Base-by-base conservation (phyloP, 257 asterid species). In the Primulina eburnea region DNA sequence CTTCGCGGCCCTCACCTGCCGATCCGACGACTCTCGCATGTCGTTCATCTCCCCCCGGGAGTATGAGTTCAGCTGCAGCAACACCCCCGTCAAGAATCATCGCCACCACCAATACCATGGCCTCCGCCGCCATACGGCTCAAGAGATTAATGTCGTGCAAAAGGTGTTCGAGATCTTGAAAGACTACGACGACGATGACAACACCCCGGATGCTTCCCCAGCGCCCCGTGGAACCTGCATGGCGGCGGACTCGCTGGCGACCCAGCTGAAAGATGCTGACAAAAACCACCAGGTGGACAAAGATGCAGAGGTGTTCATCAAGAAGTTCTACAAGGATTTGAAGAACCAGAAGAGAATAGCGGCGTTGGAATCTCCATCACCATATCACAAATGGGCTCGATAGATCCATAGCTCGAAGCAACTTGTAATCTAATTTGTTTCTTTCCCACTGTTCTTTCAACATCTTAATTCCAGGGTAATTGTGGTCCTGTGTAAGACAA, bases 281-380 rank as follows among this genome's bases (percentile, higher is more conserved):
- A n/a, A 38, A 17, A 2, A 17, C 17, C 55, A 50, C 34, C 75
- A 77, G 71, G 85, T 83, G 70, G 87, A 83, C 20, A 73, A 59
- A 70, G 87, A 83, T 60, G 80, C 81, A 0, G 90, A 85, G 18
- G 88, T 79, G 71, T 85, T 85, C 2, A 81, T 85, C 18, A 63
- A 60, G 0, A 85, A 82, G 62, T 86, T 86, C 38, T 86, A 86
- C 17, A 83, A 63, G 64, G 86, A 80, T 18, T 77, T 86, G 81
- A 81, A 71, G 84, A 78, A 71, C 38, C 82, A 86, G 6, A 80
- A 33, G 77, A 82, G 38, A 12, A 20, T 74, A 17, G 81, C 84
- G 16, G 81, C 86, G 1, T 37, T 80, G 74, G 83, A 65, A 56
- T 68, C 88, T 64, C 86, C 88, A n/a, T 82, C 86, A 4, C 88